Base-by-base conservation (phyloP, 202 grass and related monocot genomes). In the Panicum hallii region DNA sequence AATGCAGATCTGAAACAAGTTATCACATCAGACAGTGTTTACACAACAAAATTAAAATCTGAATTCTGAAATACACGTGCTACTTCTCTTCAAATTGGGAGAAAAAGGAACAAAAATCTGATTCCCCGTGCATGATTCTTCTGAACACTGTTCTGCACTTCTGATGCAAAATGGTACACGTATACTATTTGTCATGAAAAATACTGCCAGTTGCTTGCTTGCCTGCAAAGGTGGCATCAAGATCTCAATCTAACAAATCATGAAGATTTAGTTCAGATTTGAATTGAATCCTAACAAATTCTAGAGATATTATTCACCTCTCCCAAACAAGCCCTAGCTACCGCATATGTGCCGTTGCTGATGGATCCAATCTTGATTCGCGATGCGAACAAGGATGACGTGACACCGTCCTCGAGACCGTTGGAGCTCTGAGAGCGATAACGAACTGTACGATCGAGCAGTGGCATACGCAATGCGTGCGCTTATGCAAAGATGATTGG, bases 371-470 rank as follows among this genome's bases (percentile, higher is more conserved):
- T 53, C 36, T 20, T 45, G 72, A 38, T 38, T 38, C 36, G 36
- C 3, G 4, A 70, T 58, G 52, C 36, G 13, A 81, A 68, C 20
- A 48, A 60, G 74, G 81, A 75, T 14, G 78, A 38, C 70, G 67
- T 67, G 70, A 75, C 44, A 48, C 7, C 23, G 11, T 56, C 42
- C 13, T 11, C 42, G 54, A 61, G 23, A 63, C 68, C 67, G 66
- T 82, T 70, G 55, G 15, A n/a, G 16, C 23, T 43, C 70, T 56
- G 13, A 1, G 46, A 67, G 34, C 57, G 30, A 45, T 84, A 84
- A 84, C 82, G 41, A 84, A 66, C 72, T 76, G 72, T 65, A 67
- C 71, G 30, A 6, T 30, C 26, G 23, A 13, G 5, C 43, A 64
- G 13, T 20, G 23, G 7, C 23, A 78, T 43, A 30, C 79, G 44